Percentiles rank a stretch among this genome's conserved stretches.
These are phyloP conservation scores for Crucihimalaya himalaica DNA, from an alignment of 345 rosid species.

Conservation along the genomic window DNA sequence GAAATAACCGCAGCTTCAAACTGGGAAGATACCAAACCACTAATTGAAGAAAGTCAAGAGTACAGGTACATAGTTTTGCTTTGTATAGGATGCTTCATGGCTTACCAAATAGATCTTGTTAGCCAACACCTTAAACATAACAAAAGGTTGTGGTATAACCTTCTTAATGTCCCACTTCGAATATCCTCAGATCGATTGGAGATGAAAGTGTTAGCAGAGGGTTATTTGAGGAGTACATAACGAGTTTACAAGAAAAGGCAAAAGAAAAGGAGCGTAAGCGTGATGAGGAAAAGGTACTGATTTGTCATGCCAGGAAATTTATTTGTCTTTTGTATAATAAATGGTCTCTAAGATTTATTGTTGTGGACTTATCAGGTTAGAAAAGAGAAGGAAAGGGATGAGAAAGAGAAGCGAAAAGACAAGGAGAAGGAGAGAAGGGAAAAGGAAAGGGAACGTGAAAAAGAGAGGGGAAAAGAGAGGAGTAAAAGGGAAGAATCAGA, in stretches of 20 bases:
- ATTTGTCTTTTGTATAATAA: neutral
- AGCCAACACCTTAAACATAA: neutral
- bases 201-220: slow-evolving; percentile 69
- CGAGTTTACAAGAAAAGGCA: slow-evolving; percentile 75
- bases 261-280: slow-evolving; percentile 93
- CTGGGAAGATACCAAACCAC: slow-evolving; percentile 81
- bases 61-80: slow-evolving; percentile 52
- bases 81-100: slow-evolving; percentile 7
- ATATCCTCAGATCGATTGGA: slow-evolving; percentile 59
- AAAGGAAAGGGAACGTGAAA: slow-evolving; percentile 79
- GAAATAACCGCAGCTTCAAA: slow-evolving; percentile 72
- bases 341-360: slow-evolving; percentile 1
- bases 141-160: neutral
- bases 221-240: slow-evolving; percentile 77
- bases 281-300: slow-evolving; percentile 89
- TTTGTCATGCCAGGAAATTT: neutral
- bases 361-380: slow-evolving; percentile 52
- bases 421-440: slow-evolving; percentile 71
- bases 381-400: slow-evolving; percentile 63
- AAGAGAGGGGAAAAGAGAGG: slow-evolving; percentile 77
- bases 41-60: slow-evolving; percentile 82
- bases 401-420: slow-evolving; percentile 60
- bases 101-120: slow-evolving; percentile 6
- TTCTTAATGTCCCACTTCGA: slow-evolving; percentile 14
- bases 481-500: slow-evolving; percentile 79